Evolutionary conservation across 192 early-diverging fungal species (phyloP), one percentile per base, ranked within the genome.

Genomic region (Kickxella alabastrina): DNA sequence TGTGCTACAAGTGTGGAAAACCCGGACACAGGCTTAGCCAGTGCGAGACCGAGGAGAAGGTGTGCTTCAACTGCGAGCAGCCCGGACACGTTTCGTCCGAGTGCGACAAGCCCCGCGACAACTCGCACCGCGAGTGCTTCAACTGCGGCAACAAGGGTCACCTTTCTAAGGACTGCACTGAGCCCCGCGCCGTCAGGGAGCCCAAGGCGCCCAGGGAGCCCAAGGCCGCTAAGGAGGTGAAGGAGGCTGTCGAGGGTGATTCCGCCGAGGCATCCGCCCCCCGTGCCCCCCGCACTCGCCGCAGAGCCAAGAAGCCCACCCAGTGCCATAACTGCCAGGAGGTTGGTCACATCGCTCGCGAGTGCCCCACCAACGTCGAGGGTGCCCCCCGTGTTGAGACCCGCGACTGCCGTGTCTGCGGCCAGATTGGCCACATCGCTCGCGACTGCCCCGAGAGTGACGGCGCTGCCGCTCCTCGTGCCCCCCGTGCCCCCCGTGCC

Each of bases 21-120:
- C 56, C 57, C n/a, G 62, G 68, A 22, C 68, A 72, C 39, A 57
- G 31, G 57, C 45, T 56, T 17, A 23, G n/a, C 21, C 31, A 42
- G 12, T 72, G 68, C 23, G 10, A 21, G n/a, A 31, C 43, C 51
- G 4, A 51, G 17, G 49, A 50, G 34, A 50, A 21, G 38, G 26
- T 49, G 13, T 83, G 81, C 60, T 73, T 59, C 55, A 77, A 77
- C 65, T 80, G 81, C 57, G 52, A 57, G 22, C 38, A 75, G 62
- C 65, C 66, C 0, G 81, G 77, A 17, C 81, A 83, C 32, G 13
- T 70, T 17, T 45, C 51, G 10, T 36, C 35, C 21, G 63, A 64
- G 7, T 83, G 81, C 45, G 39, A 68, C 7, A 41, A 71, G 23
- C 63, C 62, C 19, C 67, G 56, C n/a, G 63, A 54, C 21, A 24